Evolutionary conservation across 2,329 filamentous ascomycete genomes (phyloP), one percentile per base, ranked within the genome.

Genomic region (Plectosphaerella plurivora): DNA sequence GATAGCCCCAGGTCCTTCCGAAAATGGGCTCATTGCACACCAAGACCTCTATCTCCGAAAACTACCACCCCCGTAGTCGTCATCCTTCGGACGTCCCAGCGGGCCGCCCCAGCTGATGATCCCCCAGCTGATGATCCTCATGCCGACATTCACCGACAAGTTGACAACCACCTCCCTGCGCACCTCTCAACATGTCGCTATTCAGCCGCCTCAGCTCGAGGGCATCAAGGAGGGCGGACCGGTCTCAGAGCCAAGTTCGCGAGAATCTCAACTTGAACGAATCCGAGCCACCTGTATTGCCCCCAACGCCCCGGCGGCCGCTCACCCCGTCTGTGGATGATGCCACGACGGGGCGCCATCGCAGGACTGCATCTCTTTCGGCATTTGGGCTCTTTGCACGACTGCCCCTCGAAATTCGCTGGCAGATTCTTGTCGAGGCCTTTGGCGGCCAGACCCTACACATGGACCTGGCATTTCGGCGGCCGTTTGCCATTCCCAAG

Each of bases 361-460:
- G 5, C n/a, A 12, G 7, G n/a, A 20, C 16, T 12, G 3, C n/a
- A 20, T 20, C 37, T 39, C 15, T 7, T 15, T 14, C 41, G 22
- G 22, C 22, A 5, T 44, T 44, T n/a, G 41, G 41, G 7, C 44
- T 44, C 37, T 50, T 61, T 46, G 25, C 53, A 8, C 47, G 36
- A 4, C 49, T 66, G 8, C 63, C 64, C 8, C 39, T 56, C 14
- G 62, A 68, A 48, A 51, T 68, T 33, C 60, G 64, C 7, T 55
- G 55, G 16, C 57, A 59, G 28, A 63, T 64, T 44, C 37, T 61
- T 4, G 15, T 50, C 36, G 46, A 56, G 9, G 60, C 62, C 7
- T 62, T 63, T 45, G 59, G 60, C 3, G 46, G 51, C 16, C 55
- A 49, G 24, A 54, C 54, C 4, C 28, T 64, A 12, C 62, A 65